A percentile compares a stretch with the other conserved stretches of the same genome.
These are phyloP conservation scores for Amanita thiersii DNA, from an alignment of 768 basidiomycete genomes.

Conservation along the genomic window DNA sequence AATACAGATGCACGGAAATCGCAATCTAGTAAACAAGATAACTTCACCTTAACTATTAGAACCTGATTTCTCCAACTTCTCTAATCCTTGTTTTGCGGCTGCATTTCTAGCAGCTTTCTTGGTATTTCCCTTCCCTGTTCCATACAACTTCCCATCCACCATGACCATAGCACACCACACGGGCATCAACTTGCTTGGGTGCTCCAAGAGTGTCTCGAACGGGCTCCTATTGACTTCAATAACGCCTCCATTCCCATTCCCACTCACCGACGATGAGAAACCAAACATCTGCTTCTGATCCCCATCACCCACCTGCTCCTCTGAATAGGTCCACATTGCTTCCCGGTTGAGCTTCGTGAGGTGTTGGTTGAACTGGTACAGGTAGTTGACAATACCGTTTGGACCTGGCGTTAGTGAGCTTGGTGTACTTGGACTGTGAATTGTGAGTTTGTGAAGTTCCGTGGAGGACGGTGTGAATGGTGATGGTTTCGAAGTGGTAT, in stretches of 20 bases:
- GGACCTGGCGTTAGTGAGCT: constrained; percentile 42
- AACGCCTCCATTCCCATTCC: not conserved
- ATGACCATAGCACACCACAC: constrained; percentile 65
- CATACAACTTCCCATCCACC: constrained; percentile 52
- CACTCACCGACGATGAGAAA: not conserved
- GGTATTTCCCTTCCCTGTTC: constrained; percentile 58
- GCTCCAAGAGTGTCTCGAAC: constrained; percentile 16
- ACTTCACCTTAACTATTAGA: not conserved
- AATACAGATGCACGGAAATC: too few species aligned
- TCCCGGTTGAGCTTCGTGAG: constrained; percentile 45
- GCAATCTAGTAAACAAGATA: too few species aligned
- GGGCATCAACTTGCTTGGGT: constrained; percentile 58
- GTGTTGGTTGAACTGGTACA: constrained; percentile 74
- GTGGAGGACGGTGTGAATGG: constrained; percentile 15
- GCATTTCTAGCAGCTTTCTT: constrained; percentile 79
- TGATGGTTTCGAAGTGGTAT: constrained; percentile 17
- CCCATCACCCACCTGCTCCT: not conserved
- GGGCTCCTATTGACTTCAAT: not conserved
- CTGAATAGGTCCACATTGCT: constrained; percentile 8
- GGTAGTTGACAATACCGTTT: constrained; percentile 45
- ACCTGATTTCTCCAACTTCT: constrained; percentile 34
- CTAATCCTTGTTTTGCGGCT: constrained; percentile 69
- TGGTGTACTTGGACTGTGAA: constrained; percentile 6
- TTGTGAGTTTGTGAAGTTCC: not conserved
- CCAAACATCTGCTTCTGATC: too few species aligned